Evolutionary conservation across 345 rosid species (phyloP), one percentile per base, ranked within the genome.

Genomic region (Salix caprea): DNA sequence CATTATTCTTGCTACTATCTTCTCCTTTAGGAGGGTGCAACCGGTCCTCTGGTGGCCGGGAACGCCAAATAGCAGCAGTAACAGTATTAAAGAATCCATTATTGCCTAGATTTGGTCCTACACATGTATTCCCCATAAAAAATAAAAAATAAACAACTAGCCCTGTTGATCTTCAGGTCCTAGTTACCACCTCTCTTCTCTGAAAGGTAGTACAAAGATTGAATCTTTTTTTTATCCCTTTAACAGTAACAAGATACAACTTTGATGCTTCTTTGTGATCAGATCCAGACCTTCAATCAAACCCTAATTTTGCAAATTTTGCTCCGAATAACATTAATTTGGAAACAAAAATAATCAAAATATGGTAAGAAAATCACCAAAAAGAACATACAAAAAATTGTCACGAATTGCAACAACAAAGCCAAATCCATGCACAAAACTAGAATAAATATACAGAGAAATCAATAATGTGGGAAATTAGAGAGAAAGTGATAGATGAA

Each of bases 51-150:
- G 89, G 89, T 11, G 89, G 86, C 67, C 92, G 77, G 69, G 81
- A 85, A 8, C 91, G 83, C 93, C 94, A 93, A 28, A 95, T 89
- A 7, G 94, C 97, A 6, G 90, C 97, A 54, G 89, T 88, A 76
- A 95, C 96, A 70, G 91, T 88, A 80, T 90, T 89, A 2, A 95
- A 70, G 83, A 95, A 95, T 79, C 96, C 99, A 74, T 81, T 87
- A 72, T 81, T 64, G 28, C 85, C 86, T 26, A 87, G 85, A 79
- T 81, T 93, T 77, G 97, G 99, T n/a, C 98, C 99, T 30, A 87
- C 88, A 74, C 98, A 93, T 75, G 90, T 81, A 81, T 95, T 95
- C 83, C 98, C 99, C 98, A 95, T 95, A 82, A 80, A 86, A 77
- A 36, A 4, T 4, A 64, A 8, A 39, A 58, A 14, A 50, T 4